Base-by-base conservation (phyloP, 1,139 yeast species). In the Zygoascus sp. region DNA sequence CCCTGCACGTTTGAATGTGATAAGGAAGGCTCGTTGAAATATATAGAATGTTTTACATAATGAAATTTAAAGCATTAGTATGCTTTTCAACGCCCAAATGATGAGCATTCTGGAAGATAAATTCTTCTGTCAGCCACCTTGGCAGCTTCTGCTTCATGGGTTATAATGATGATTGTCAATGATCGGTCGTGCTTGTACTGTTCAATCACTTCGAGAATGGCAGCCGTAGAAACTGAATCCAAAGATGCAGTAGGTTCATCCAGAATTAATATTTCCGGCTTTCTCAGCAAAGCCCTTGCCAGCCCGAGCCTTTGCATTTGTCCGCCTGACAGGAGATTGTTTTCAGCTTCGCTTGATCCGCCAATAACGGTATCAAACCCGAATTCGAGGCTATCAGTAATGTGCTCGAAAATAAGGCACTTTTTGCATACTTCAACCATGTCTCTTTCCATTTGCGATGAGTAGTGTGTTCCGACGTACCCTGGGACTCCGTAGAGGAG, bases 231-330 rank as follows among this genome's bases (percentile, higher is more conserved):
- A 52, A 74, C 73, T 6, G 80, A 73, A 58, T 83, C 92, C 47
- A 83, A 68, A 0, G 90, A 87, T 1, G 87, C 79, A 0, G 92
- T 83, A 30, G 87, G 84, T 61, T 83, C 92, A 57, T 83, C 92
- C 47, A 83, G 67, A 15, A 83, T 73, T 46, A 83, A 71, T 9
- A 83, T 67, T 23, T 70, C 65, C 0, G 92, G 89, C 25, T 71
- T 69, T 47, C 81, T 71, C 32, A 83, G 65, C 45, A 83, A 66
- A 0, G 95, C 89, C 53, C 96, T 69, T 0, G 96, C 96, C 45
- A 89, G 74, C 0, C 96, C 96, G 10, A 89, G 75, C 57, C 96
- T 70, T 62, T 89, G 97, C 62, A 85, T 78, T 59, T 89, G 96
- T 1, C 97, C 97, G 10, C 96, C 96, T 51, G 83, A 78, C 32